Percentiles rank a stretch among this genome's conserved stretches.
Evolutionary conservation across 352 stramenopile genomes (phyloP).

Genomic region (Pythium phragmitis): DNA sequence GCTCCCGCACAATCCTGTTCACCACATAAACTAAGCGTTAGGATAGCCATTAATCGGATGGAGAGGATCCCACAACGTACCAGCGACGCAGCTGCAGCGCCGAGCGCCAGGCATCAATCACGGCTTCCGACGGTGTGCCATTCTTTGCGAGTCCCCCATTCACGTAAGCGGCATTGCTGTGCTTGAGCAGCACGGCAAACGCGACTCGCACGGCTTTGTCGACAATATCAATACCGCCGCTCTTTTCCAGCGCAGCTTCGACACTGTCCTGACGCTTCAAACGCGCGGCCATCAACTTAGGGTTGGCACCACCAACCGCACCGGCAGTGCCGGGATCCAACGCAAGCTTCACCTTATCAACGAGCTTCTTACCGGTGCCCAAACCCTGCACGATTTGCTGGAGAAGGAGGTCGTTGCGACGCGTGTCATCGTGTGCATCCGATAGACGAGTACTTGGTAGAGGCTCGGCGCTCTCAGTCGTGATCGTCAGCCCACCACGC

Average conservation of each 20-base stretch:
- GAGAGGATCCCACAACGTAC: slow-evolving; percentile 29
- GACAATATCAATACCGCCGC: slow-evolving; percentile 75
- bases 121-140: slow-evolving; percentile 54
- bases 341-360: slow-evolving; percentile 77
- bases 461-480: not conserved
- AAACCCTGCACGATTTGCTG: slow-evolving; percentile 74
- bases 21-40: not conserved
- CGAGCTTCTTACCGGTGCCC: slow-evolving; percentile 71
- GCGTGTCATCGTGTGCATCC: slow-evolving; percentile 1
- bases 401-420: slow-evolving; percentile 56
- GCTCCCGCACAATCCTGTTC: slow-evolving; percentile 82
- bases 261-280: slow-evolving; percentile 85
- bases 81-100: slow-evolving; percentile 80
- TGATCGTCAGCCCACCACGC: slow-evolving; percentile 18
- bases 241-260: slow-evolving; percentile 82
- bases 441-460: slow-evolving; percentile 1
- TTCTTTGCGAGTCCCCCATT: slow-evolving; percentile 60
- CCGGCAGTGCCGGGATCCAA: slow-evolving; percentile 45
- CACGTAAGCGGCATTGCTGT: slow-evolving; percentile 76
- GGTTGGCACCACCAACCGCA: slow-evolving; percentile 39
- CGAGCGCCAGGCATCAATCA: slow-evolving; percentile 74
- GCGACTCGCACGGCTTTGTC: slow-evolving; percentile 76
- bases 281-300: slow-evolving; percentile 55
- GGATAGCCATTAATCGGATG: too few species aligned
- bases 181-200: slow-evolving; percentile 81